Conservation (phyloP, 352 stramenopile species). For the Phytophthora fragariaefolia region DNA sequence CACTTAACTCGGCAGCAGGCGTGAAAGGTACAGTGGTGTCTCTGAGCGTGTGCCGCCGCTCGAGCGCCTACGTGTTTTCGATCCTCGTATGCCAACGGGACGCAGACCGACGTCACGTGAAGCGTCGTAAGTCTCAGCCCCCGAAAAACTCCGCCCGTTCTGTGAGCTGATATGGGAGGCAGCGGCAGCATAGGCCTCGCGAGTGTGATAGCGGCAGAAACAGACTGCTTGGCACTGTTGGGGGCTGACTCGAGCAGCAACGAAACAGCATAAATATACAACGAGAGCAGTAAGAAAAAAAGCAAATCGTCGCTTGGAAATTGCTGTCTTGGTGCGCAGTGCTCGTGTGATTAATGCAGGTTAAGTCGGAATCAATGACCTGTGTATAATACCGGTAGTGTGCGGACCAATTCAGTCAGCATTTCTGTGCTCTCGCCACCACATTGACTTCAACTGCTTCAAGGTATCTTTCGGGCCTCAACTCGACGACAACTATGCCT, state of each 20-base stretch:
- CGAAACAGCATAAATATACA: too few species aligned
- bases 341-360: too few species aligned
- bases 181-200: not conserved
- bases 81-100: slow-evolving; percentile 1
- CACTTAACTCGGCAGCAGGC: slow-evolving; percentile 7
- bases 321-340: too few species aligned
- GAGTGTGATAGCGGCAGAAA: not conserved
- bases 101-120: not conserved
- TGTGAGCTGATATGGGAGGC: not conserved
- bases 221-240: too few species aligned
- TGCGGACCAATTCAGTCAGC: not conserved
- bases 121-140: slow-evolving; percentile 2
- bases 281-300: too few species aligned
- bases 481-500: not conserved
- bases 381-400: not conserved
- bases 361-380: not conserved
- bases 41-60: slow-evolving; percentile 13
- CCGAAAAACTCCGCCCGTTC: not conserved
- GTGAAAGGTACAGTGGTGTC: slow-evolving; percentile 16
- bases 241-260: too few species aligned
- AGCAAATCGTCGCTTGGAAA: too few species aligned
- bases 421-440: too few species aligned
- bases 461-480: slow-evolving; percentile 9
- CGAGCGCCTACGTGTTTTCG: not conserved
- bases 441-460: slow-evolving; percentile 1